These are phyloP conservation scores for Gardenia jasminoides DNA, from an alignment of 257 asterid genomes.

Conservation along the genomic window DNA sequence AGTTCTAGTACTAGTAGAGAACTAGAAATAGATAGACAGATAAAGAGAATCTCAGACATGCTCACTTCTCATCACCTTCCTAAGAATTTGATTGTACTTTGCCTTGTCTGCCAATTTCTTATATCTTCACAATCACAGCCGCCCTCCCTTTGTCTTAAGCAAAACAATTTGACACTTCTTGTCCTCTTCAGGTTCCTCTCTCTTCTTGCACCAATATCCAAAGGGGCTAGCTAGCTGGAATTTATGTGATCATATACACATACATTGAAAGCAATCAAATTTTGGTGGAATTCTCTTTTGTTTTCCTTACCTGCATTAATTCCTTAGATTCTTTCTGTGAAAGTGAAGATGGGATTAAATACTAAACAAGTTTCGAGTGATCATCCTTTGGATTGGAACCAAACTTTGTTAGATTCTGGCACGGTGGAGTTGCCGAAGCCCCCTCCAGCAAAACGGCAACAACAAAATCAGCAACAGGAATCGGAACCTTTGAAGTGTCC, in stretches of 20 bases:
- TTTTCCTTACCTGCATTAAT: neutral
- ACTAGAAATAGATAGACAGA: constrained; percentile 9
- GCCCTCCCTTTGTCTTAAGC: constrained; percentile 5
- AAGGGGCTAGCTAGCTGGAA: constrained; percentile 15
- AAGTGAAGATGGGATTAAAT: constrained; percentile 37
- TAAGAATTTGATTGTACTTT: constrained; percentile 19
- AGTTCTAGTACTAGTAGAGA: neutral
- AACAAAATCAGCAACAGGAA: constrained; percentile 19
- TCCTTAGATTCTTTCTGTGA: neutral
- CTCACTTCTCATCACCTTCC: constrained; percentile 48
- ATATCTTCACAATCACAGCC: constrained; percentile 17
- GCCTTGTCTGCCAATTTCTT: constrained; percentile 6
- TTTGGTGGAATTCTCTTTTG: neutral
- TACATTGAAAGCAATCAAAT: neutral
- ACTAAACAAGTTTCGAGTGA: constrained; percentile 28
- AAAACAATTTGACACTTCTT: constrained; percentile 25
- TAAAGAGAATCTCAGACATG: constrained; percentile 23
- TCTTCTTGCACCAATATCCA: constrained; percentile 18
- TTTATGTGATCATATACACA: neutral
- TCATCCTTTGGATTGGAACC: constrained; percentile 37
- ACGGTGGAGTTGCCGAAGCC: constrained; percentile 35
- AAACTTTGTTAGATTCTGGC: constrained; percentile 23
- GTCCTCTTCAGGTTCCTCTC: constrained; percentile 22
- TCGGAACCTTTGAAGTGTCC: constrained; percentile 60
- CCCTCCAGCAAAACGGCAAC: constrained; percentile 26